These are phyloP conservation scores for Tanacetum coccineum DNA, from an alignment of 129 eudicot genomes.

Conservation along the genomic window DNA sequence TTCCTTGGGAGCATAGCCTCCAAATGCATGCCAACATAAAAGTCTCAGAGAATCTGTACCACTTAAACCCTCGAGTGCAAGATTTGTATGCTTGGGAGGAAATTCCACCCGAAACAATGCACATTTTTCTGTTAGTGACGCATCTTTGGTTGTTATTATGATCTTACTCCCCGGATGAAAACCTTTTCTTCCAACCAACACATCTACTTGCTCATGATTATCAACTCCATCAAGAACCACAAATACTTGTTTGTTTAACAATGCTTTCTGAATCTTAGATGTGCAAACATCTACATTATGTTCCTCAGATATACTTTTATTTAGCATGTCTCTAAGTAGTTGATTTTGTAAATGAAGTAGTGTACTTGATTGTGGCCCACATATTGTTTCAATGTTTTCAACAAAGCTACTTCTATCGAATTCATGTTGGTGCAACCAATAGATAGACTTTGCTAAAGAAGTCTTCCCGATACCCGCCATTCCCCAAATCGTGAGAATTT, in stretches of 20 bases:
- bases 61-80: constrained; percentile 2
- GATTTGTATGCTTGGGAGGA: constrained; percentile 1
- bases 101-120: neutral
- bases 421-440: neutral
- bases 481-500: constrained; percentile 15
- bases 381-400: neutral
- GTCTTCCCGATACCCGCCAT: constrained; percentile 22
- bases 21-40: constrained; percentile 9
- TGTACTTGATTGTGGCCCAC: neutral
- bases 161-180: constrained; percentile 30
- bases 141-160: constrained; percentile 26
- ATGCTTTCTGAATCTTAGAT: neutral
- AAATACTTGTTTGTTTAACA: neutral
- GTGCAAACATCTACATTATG: constrained; percentile 9
- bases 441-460: constrained; percentile 3
- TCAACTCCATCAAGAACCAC: constrained; percentile 9
- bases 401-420: constrained; percentile 4
- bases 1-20: neutral
- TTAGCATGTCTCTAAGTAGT: neutral
- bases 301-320: neutral
- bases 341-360: neutral
- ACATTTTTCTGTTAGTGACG: constrained; percentile 2
- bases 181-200: neutral
- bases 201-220: constrained; percentile 7
- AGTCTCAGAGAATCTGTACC: neutral